Conservation (phyloP, 306 rosid genomes). For the Trifolium pratense region DNA sequence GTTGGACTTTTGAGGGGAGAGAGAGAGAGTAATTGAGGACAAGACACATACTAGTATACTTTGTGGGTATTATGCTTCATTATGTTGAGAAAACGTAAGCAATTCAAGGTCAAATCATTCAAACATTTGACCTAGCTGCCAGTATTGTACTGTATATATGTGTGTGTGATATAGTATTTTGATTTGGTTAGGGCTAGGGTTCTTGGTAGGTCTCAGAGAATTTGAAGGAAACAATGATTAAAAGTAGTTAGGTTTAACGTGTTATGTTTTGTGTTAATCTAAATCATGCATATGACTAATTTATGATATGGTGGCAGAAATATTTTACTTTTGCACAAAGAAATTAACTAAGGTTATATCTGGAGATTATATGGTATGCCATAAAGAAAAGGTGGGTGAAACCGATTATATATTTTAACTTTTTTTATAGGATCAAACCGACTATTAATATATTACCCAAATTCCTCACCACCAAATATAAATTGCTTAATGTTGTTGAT, state of each 20-base stretch:
- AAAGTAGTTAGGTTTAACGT: constrained; percentile 20
- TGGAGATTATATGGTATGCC: neutral
- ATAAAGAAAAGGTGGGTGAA: constrained; percentile 20
- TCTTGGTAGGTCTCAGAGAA: constrained; percentile 20
- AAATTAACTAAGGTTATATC: neutral
- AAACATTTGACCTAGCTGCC: constrained; percentile 44
- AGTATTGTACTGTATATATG: constrained; percentile 9
- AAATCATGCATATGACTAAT: constrained; percentile 1
- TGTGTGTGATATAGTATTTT: constrained; percentile 10
- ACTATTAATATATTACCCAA: too few relatives aligned
- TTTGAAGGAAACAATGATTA: constrained; percentile 31
- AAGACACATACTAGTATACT: constrained; percentile 50
- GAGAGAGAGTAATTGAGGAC: constrained; percentile 36
- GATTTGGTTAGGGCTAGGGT: constrained; percentile 43
- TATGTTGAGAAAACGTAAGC: constrained; percentile 47
- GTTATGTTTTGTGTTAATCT: constrained; percentile 12
- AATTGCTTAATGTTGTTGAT: too few relatives aligned
- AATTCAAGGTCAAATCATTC: constrained; percentile 47
- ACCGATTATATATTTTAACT: too few relatives aligned
- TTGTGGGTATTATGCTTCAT: constrained; percentile 57
- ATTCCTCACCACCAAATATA: too few relatives aligned
- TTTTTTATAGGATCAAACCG: too few relatives aligned
- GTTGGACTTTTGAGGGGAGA: too few relatives aligned
- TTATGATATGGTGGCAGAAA: constrained; percentile 15
- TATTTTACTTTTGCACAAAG: neutral